These are phyloP conservation scores for Metarhizium rileyi DNA, from an alignment of 2,329 filamentous ascomycete species.

Conservation along the genomic window DNA sequence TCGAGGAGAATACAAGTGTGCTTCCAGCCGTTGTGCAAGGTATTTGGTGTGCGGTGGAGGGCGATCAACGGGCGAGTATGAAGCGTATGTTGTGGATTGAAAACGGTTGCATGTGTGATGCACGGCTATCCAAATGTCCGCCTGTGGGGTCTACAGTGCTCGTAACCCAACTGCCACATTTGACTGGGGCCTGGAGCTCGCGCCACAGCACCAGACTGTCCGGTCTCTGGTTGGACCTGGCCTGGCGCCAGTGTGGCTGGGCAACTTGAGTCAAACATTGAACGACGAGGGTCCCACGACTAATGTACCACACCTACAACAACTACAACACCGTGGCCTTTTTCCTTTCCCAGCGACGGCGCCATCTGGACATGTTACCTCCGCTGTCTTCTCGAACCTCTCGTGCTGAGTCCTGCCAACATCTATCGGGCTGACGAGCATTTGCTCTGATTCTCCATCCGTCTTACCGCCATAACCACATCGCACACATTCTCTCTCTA, in stretches of 20 bases:
- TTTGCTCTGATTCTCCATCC: not conserved
- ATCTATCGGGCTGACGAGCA: not conserved
- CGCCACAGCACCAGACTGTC: slow-evolving; percentile 13
- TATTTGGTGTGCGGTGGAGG: too few relatives aligned
- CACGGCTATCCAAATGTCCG: too few relatives aligned
- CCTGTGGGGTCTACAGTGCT: too few relatives aligned
- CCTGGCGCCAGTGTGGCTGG: too few relatives aligned
- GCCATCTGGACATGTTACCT: slow-evolving; percentile 2
- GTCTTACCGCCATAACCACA: too few relatives aligned
- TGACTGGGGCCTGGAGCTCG: slow-evolving; percentile 16
- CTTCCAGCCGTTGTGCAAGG: too few relatives aligned
- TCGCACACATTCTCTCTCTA: too few relatives aligned
- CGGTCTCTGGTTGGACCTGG: too few relatives aligned
- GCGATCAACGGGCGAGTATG: too few relatives aligned
- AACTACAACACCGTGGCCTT: slow-evolving; percentile 19
- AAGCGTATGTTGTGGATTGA: too few relatives aligned
- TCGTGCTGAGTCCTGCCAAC: not conserved
- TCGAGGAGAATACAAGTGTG: not conserved
- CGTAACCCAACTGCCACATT: too few relatives aligned
- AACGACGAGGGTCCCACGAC: not conserved
- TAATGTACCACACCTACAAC: not conserved
- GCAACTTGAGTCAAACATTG: not conserved
- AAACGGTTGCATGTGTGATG: too few relatives aligned
- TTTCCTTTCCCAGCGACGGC: slow-evolving; percentile 11
- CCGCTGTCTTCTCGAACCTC: not conserved